Evolutionary conservation across 2,329 filamentous ascomycete species (phyloP).

Genomic region (Apiospora pterosperma): DNA sequence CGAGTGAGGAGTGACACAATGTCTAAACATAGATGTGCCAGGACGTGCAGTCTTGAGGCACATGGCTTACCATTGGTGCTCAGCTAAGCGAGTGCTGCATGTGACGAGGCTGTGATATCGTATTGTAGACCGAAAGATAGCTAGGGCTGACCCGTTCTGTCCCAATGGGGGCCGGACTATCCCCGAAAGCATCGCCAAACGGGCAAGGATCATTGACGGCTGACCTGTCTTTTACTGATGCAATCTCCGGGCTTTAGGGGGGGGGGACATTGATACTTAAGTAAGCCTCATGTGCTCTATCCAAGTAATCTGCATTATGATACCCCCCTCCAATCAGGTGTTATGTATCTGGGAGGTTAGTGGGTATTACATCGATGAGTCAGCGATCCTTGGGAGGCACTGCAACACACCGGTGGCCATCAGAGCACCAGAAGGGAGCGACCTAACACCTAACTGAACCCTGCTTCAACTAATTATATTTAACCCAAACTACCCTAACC

Average conservation of each 20-base stretch:
- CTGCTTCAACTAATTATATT: too few species aligned
- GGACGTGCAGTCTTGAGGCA: neutral
- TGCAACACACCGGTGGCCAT: neutral
- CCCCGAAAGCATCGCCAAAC: neutral
- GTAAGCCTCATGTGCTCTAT: too few species aligned
- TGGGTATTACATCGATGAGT: neutral
- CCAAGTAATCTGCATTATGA: too few species aligned
- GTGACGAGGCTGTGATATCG: neutral
- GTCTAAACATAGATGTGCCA: neutral
- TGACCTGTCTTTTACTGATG: neutral
- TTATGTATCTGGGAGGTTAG: neutral
- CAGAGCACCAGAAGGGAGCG: neutral
- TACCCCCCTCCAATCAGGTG: neutral
- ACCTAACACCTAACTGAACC: too few species aligned
- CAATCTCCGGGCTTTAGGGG: neutral
- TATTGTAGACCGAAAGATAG: neutral
- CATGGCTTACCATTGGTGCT: neutral
- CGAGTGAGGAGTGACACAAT: neutral
- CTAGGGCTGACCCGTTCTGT: neutral
- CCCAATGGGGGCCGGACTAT: neutral
- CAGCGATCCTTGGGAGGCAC: neutral
- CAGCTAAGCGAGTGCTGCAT: neutral
- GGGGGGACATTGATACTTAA: too few species aligned
- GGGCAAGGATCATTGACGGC: neutral
- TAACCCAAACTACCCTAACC: too few species aligned